Conservation (phyloP, 371 early-diverging fungal species). For the Mortierella sp. region DNA sequence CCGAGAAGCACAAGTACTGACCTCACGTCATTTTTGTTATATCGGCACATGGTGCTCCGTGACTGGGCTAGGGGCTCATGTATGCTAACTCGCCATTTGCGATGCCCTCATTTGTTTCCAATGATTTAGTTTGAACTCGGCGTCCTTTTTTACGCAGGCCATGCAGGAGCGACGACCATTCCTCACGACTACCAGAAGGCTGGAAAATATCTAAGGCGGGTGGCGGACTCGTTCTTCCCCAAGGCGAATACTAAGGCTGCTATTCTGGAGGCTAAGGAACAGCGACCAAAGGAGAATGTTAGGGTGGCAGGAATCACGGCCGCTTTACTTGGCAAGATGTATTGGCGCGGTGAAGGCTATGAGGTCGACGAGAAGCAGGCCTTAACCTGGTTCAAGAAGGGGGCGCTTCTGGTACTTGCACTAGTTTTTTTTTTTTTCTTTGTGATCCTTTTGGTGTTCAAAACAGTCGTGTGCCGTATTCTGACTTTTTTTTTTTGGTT, state of each 20-base stretch:
- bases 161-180: slow-evolving; percentile 60
- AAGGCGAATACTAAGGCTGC: slow-evolving; percentile 9
- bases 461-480: background rate
- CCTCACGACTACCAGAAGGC: slow-evolving; percentile 76
- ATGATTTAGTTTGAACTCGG: slow-evolving; percentile 76
- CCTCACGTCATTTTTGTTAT: background rate
- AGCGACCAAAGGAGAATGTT: slow-evolving; percentile 11
- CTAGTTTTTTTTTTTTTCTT: background rate
- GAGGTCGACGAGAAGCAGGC: slow-evolving; percentile 69
- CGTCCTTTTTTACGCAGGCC: slow-evolving; percentile 85
- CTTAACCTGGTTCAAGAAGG: slow-evolving; percentile 79
- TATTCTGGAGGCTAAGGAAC: slow-evolving; percentile 44
- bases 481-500: background rate
- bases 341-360: slow-evolving; percentile 94
- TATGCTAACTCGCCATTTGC: slow-evolving; percentile 2
- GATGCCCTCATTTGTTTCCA: background rate
- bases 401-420: slow-evolving; percentile 62
- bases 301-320: slow-evolving; percentile 76
- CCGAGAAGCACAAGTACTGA: slow-evolving; percentile 59
- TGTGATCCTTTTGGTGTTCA: too few species aligned
- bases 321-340: slow-evolving; percentile 87
- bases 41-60: background rate
- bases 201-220: slow-evolving; percentile 62
- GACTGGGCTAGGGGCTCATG: too few species aligned
- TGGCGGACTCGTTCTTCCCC: slow-evolving; percentile 54